Evolutionary conservation across 805 yeast species (phyloP), one percentile per base, ranked within the genome.

Genomic region (Metschnikowia matae): DNA sequence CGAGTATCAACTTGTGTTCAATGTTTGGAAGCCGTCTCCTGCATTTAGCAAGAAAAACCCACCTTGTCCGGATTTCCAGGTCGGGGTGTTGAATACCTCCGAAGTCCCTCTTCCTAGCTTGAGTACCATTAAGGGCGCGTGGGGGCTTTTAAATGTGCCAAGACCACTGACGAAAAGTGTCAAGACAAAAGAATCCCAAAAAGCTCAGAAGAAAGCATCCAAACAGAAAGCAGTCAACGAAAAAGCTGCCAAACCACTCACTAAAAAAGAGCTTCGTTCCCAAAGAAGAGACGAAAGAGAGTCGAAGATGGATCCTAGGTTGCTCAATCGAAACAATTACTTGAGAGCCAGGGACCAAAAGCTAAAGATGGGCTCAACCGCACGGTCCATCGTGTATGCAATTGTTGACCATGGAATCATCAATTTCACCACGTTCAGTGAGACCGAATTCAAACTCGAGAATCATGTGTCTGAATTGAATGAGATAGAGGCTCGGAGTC

Each of bases 21-120:
- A 85, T 59, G 87, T 88, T 2, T 91, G 97, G 96, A 89, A 87
- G 63, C 97, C 98, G 1, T 71, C 76, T 2, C 76, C 87, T 0
- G 67, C 71, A 2, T 91, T 87, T 69, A 83, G 83, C 51, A 89
- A 89, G 58, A 82, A 81, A 33, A 59, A 62, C 20, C 95, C 96
- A 0, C 82, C 85, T 0, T 42, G 61, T 2, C 96, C 97, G 1
- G 91, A 91, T 63, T 91, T 80, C 62, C 89, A 84, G 57, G 67
- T 92, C 1, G 74, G 80, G 2, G 80, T 89, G 0, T 74, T 81
- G 14, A 78, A 82, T 51, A 74, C 79, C 3, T 70, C 69, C 10
- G 63, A 65, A 2, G 48, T 61, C 21, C 63, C 64, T 15, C 75
- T 85, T 44, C 88, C 89, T 0, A 65, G 70, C 0, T 65, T 74